phyloP scores from a whole-genome alignment of 2,329 filamentous ascomycete genomes.

The Bretziella fagacearum region DNA sequence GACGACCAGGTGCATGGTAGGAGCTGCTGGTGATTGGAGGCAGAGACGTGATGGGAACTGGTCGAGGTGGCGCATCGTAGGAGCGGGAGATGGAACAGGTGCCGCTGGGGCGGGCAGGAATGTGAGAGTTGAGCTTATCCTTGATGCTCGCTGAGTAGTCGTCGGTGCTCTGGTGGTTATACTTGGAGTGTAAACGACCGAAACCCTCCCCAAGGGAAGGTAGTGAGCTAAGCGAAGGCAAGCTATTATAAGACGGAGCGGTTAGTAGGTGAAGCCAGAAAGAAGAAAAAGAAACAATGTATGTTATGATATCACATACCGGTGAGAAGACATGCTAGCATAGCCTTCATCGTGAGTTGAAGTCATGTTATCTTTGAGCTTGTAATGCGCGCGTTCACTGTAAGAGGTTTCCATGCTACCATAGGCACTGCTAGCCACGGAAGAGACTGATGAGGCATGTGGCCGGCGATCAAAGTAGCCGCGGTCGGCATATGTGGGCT shows the following conservation, averaged over 20 bases:
- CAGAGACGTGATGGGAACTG: slow-evolving; percentile 23
- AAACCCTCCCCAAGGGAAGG: slow-evolving; percentile 28
- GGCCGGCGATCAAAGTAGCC: slow-evolving; percentile 6
- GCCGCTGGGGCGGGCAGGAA: slow-evolving; percentile 26
- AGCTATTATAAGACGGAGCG: slow-evolving; percentile 17
- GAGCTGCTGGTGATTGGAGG: slow-evolving; percentile 28
- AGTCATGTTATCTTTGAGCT: slow-evolving; percentile 13
- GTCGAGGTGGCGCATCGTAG: slow-evolving; percentile 21
- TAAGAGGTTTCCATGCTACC: slow-evolving; percentile 26
- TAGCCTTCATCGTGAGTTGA: slow-evolving; percentile 29
- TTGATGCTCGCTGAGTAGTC: slow-evolving; percentile 35
- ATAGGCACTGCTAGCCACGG: slow-evolving; percentile 22
- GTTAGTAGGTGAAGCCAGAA: slow-evolving; percentile 15
- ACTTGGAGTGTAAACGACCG: slow-evolving; percentile 33
- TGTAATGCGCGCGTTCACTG: slow-evolving; percentile 16
- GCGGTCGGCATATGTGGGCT: slow-evolving; percentile 5
- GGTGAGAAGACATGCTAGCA: slow-evolving; percentile 25
- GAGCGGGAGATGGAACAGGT: slow-evolving; percentile 6
- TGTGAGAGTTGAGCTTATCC: slow-evolving; percentile 34
- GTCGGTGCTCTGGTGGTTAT: slow-evolving; percentile 28
- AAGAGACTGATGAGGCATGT: slow-evolving; percentile 13
- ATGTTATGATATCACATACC: slow-evolving; percentile 15
- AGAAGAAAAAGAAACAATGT: slow-evolving; percentile 2
- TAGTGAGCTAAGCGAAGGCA: no score
- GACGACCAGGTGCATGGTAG: slow-evolving; percentile 24